Conservation (phyloP, 208 protist genomes). For the Acanthamoeba royreba region DNA sequence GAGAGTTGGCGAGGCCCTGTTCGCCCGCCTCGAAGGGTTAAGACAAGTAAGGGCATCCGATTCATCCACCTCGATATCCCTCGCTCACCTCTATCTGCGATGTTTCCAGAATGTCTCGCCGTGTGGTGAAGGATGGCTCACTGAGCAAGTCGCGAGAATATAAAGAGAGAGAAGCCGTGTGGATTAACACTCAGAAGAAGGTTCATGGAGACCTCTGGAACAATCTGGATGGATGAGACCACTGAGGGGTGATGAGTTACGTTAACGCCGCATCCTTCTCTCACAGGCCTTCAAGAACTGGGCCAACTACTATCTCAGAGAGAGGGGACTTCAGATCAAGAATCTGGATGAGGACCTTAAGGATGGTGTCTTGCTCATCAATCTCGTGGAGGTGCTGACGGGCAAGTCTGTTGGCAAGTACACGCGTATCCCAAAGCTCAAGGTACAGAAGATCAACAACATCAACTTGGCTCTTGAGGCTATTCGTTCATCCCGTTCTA, state of each 20-base stretch:
- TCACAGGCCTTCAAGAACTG: conserved; percentile 50
- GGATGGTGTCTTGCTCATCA: conserved; percentile 45
- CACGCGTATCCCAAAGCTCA: conserved; percentile 33
- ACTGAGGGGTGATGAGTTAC: no score
- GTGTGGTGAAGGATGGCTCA: neutral
- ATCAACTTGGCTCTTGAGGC: conserved; percentile 47
- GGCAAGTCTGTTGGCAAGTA: conserved; percentile 27
- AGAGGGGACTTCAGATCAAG: conserved; percentile 21
- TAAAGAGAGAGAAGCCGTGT: neutral
- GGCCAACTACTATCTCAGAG: conserved; percentile 43
- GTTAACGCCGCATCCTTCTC: no score
- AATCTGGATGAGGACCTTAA: conserved; percentile 33
- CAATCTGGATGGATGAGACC: neutral
- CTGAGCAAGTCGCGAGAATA: conserved; percentile 4
- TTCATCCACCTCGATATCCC: no score
- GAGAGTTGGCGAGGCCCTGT: no score
- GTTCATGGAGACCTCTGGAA: no score
- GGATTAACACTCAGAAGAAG: conserved; percentile 30
- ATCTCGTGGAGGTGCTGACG: conserved; percentile 40
- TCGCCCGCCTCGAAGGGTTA: no score
- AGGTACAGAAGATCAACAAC: conserved; percentile 54
- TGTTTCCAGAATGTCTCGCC: no score
- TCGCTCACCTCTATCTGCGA: no score
- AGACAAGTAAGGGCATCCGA: no score
- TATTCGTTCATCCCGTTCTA: neutral